Evolutionary conservation across 441 rosid genomes (phyloP).

Genomic region (Populus tomentosa): DNA sequence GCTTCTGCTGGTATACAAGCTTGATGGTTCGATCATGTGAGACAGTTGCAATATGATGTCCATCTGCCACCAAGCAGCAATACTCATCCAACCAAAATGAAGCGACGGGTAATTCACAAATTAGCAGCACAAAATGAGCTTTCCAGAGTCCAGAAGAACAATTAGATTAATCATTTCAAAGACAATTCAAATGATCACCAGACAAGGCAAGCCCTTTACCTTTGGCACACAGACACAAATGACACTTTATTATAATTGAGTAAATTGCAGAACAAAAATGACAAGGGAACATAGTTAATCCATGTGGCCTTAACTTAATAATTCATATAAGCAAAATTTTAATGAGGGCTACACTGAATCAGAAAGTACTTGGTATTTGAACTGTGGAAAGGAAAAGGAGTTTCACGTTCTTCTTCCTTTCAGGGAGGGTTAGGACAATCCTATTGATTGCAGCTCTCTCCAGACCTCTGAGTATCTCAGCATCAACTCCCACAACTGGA

Average conservation of each 20-base stretch:
- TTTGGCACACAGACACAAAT: background rate
- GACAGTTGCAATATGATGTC: constrained; percentile 44
- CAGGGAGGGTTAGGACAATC: too few species aligned
- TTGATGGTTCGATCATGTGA: constrained; percentile 61
- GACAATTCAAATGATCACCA: background rate
- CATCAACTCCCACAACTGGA: background rate
- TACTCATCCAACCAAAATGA: background rate
- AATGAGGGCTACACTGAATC: background rate
- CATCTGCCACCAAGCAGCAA: constrained; percentile 27
- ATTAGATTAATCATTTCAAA: background rate
- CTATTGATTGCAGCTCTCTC: too few species aligned
- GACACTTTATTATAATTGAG: background rate
- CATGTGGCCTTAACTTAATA: background rate
- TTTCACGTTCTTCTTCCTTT: too few species aligned
- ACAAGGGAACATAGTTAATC: too few species aligned
- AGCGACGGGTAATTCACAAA: background rate
- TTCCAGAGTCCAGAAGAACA: background rate
- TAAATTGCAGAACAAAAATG: background rate
- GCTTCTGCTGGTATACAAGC: constrained; percentile 45
- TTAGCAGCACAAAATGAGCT: background rate
- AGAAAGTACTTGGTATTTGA: background rate
- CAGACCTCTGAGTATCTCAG: background rate
- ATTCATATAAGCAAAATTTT: background rate
- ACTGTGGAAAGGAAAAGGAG: background rate
- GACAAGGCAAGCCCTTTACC: background rate